Base-by-base conservation (phyloP, 2,329 filamentous ascomycete species). In the Fusarium annulatum region DNA sequence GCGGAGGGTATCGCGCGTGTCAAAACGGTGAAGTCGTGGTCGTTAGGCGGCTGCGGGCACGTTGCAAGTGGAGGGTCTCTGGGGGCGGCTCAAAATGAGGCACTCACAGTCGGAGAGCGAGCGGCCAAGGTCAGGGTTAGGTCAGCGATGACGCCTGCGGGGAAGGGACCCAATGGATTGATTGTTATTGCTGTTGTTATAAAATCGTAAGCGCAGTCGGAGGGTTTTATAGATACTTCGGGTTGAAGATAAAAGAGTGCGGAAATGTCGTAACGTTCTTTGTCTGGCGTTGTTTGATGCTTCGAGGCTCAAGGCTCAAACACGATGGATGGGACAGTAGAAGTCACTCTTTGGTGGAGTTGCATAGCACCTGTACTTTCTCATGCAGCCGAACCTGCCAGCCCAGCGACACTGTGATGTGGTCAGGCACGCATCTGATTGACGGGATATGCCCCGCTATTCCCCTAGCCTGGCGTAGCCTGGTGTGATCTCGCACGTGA, bases 131-230 rank as follows among this genome's bases (percentile, higher is more conserved):
- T 79, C 76, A 80, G 79, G 80, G 79, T 81, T 82, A 82, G 80
- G 81, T 82, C 81, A 82, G 81, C 79, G 77, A 81, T 82, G 79
- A 82, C 80, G 80, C 75, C 80, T 79, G 79, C 78, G 77, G 78
- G 78, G 67, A 73, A 70, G 68, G 67, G 62, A 62, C 72, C 67
- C 63, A 56, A 71, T 66, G 64, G 69, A 52, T 61, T 62, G 63
- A 46, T 67, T 57, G 64, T 69, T 70, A 70, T 65, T 65, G 67
- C 61, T 71, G 51, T 55, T 56, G 61, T 61, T 42, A 61, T 59
- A 71, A 52, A 63, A 69, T 55, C 52, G 64, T 53, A 63, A 61
- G 64, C 39, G 66, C 60, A 56, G 46, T 48, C 53, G 58, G 59
- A 65, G 48, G 49, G 51, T 39, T 38, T 69, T 69, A 58, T 63